phyloP scores from a whole-genome alignment of 2,329 filamentous ascomycete genomes.

The Penicillium aurantiogriseum region DNA sequence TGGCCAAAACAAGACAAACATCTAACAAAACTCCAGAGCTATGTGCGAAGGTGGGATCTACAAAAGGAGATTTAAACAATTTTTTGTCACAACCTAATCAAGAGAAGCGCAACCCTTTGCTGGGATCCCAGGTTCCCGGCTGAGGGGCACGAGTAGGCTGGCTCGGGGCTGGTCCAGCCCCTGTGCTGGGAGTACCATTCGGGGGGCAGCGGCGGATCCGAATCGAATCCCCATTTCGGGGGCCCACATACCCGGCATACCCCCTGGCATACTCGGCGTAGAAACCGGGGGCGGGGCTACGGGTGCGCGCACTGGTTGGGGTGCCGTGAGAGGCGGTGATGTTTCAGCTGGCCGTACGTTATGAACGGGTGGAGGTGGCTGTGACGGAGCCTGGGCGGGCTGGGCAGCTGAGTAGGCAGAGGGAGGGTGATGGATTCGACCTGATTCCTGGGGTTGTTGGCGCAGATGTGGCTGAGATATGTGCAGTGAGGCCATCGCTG shows the following conservation, averaged over 20 bases:
- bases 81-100: slow-evolving; percentile 15
- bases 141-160: slow-evolving; percentile 16
- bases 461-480: slow-evolving; percentile 40
- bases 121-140: slow-evolving; percentile 59
- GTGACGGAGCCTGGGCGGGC: slow-evolving; percentile 38
- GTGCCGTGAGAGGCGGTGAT: slow-evolving; percentile 46
- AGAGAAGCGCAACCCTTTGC: slow-evolving; percentile 57
- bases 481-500: slow-evolving; percentile 58
- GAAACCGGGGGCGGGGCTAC: slow-evolving; percentile 54
- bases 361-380: slow-evolving; percentile 46
- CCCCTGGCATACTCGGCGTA: slow-evolving; percentile 43
- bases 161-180: slow-evolving; percentile 22
- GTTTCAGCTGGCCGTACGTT: slow-evolving; percentile 38
- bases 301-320: slow-evolving; percentile 45
- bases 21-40: not conserved
- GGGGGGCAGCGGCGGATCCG: slow-evolving; percentile 46
- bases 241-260: slow-evolving; percentile 64
- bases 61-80: not conserved
- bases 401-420: slow-evolving; percentile 32
- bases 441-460: slow-evolving; percentile 34
- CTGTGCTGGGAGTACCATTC: slow-evolving; percentile 19
- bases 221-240: slow-evolving; percentile 81
- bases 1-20: not conserved
- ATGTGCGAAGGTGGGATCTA: not conserved
- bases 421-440: slow-evolving; percentile 27